A percentile compares a stretch with the other conserved stretches of the same genome.
Conservation (phyloP, 2,329 filamentous ascomycete genomes). For the Pyrenochaeta sp. region DNA sequence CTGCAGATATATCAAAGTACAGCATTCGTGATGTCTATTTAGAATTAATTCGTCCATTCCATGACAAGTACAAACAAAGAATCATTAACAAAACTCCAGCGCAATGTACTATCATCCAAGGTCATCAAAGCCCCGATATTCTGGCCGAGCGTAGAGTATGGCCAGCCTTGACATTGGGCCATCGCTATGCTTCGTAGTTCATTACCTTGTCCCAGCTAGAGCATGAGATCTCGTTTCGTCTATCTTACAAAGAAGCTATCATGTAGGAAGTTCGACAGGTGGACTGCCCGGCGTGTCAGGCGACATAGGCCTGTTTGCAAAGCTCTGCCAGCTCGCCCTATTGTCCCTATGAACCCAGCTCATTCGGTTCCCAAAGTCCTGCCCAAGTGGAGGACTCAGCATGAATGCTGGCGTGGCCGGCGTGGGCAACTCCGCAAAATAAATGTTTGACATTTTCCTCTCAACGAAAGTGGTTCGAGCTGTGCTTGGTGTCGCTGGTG, state of each 20-base stretch:
- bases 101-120: too few relatives aligned
- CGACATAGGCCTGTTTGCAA: background rate
- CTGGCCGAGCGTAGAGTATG: too few relatives aligned
- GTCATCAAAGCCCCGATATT: too few relatives aligned
- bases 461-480: conserved; percentile 9
- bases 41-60: too few relatives aligned
- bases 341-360: background rate
- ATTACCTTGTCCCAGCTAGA: too few relatives aligned
- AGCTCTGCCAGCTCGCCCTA: background rate
- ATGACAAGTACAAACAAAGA: too few relatives aligned
- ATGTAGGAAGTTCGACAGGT: background rate
- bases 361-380: background rate
- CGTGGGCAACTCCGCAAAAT: conserved; percentile 18
- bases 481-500: conserved; percentile 17
- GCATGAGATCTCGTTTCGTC: background rate
- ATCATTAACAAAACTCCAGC: too few relatives aligned
- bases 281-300: background rate
- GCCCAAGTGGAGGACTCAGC: background rate
- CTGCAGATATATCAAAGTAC: background rate
- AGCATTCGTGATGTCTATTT: too few relatives aligned
- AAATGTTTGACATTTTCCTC: conserved; percentile 14
- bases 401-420: conserved; percentile 14
- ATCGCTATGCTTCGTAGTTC: too few relatives aligned
- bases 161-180: too few relatives aligned
- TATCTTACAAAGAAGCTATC: background rate